These are phyloP conservation scores for Staphylotrichum longicolle DNA, from an alignment of 495 filamentous ascomycete species.

Conservation along the genomic window DNA sequence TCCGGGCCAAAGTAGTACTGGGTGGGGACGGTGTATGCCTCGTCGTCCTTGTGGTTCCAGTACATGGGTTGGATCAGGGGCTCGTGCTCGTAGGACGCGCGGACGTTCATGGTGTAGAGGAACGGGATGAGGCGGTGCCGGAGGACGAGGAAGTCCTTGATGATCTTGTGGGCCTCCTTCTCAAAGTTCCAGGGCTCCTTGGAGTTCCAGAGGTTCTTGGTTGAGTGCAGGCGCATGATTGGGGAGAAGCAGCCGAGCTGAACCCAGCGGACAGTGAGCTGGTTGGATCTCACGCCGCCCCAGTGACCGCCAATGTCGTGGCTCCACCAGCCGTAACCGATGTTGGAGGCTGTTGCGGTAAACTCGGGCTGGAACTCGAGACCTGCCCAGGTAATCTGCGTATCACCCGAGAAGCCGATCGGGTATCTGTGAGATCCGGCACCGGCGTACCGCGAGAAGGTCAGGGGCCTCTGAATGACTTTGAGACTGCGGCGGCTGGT, in stretches of 20 bases:
- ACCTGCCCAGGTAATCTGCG: conserved; percentile 54
- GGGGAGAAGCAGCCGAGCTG: conserved; percentile 59
- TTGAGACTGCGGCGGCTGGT: conserved; percentile 41
- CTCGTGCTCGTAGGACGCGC: conserved; percentile 40
- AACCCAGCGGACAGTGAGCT: conserved; percentile 56
- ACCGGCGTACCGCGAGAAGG: conserved; percentile 57
- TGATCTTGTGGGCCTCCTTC: conserved; percentile 37
- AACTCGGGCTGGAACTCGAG: conserved; percentile 62
- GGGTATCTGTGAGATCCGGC: conserved; percentile 60
- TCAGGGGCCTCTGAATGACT: conserved; percentile 32
- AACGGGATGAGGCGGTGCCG: conserved; percentile 57
- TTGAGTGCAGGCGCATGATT: conserved; percentile 57
- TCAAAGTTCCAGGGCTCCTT: conserved; percentile 59
- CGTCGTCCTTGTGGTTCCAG: conserved; percentile 51
- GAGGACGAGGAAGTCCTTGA: conserved; percentile 48
- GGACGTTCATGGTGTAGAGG: conserved; percentile 56
- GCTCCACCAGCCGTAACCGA: conserved; percentile 65
- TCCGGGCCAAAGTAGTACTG: conserved; percentile 55
- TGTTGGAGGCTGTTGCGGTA: conserved; percentile 60
- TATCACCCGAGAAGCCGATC: conserved; percentile 61
- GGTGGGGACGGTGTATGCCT: conserved; percentile 52
- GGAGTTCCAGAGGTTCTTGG: conserved; percentile 49
- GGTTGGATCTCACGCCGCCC: conserved; percentile 49
- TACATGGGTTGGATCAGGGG: conserved; percentile 60
- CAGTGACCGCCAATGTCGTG: conserved; percentile 63